phyloP scores from a whole-genome alignment of 768 basidiomycete species.

The Suillus americanus region DNA sequence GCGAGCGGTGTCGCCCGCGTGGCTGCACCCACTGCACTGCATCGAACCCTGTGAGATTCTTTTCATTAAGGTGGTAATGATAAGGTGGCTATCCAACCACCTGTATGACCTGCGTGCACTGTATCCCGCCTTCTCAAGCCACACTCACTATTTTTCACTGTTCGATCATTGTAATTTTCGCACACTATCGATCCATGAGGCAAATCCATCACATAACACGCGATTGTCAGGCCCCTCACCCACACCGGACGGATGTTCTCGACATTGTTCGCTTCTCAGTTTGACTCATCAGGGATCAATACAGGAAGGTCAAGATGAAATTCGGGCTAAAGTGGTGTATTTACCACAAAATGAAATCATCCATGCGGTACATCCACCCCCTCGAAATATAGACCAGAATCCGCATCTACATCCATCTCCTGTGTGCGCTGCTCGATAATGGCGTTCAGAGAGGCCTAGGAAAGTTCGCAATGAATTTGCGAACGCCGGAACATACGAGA shows the following conservation, averaged over 20 bases:
- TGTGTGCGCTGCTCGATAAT: slow-evolving; percentile 36
- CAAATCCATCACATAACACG: neutral
- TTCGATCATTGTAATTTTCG: neutral
- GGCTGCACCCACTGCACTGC: neutral
- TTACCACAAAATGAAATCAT: neutral
- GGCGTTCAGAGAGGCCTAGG: slow-evolving; percentile 35
- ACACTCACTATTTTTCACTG: neutral
- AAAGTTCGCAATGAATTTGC: slow-evolving; percentile 8
- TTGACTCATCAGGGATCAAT: neutral
- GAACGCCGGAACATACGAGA: slow-evolving; percentile 6
- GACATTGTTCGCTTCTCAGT: neutral
- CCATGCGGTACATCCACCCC: neutral
- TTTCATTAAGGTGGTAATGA: neutral
- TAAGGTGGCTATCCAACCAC: neutral
- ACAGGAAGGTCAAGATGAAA: neutral
- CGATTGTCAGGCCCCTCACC: neutral
- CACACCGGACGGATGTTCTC: neutral
- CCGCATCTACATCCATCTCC: slow-evolving; percentile 24
- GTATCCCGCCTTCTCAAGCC: neutral
- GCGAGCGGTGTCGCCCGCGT: neutral
- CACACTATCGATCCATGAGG: neutral
- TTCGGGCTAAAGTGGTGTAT: neutral
- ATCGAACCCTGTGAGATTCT: neutral
- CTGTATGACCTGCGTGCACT: neutral
- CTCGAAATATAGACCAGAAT: slow-evolving; percentile 10